phyloP scores from a whole-genome alignment of 2,329 filamentous ascomycete genomes.

The Penicillium thymicola region DNA sequence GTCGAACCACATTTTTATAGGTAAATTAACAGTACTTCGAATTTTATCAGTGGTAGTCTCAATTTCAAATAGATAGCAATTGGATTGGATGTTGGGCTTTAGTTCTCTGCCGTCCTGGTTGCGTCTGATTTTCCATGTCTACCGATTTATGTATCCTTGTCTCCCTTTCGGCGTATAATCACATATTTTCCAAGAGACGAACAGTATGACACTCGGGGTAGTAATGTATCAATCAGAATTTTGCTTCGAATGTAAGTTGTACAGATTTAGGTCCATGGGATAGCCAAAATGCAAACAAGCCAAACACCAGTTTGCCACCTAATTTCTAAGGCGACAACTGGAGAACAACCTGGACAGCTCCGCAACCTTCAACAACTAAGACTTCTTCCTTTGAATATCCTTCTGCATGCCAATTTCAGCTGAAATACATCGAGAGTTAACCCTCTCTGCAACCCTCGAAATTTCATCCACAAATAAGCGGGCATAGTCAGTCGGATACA shows the following conservation, averaged over 20 bases:
- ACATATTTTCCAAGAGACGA: background rate
- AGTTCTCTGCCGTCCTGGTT: background rate
- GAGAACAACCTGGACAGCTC: constrained; percentile 5
- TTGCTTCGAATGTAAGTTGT: background rate
- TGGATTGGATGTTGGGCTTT: background rate
- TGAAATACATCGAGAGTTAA: background rate
- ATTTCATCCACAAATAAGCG: background rate
- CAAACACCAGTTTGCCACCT: constrained; percentile 7
- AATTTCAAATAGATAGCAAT: background rate
- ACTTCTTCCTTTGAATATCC: background rate
- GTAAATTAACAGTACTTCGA: background rate
- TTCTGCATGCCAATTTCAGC: background rate
- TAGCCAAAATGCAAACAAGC: constrained; percentile 2
- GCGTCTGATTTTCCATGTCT: background rate
- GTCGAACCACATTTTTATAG: no score
- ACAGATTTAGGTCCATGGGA: background rate
- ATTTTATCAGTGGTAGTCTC: background rate
- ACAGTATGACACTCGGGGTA: background rate
- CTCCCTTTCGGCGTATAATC: background rate
- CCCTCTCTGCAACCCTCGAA: background rate
- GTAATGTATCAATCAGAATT: background rate
- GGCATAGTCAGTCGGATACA: background rate
- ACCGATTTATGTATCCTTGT: background rate
- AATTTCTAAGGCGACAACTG: constrained; percentile 12
- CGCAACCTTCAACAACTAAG: background rate